Base-by-base conservation (phyloP, 371 early-diverging fungal genomes). In the Syncephalis plumigaleata region DNA sequence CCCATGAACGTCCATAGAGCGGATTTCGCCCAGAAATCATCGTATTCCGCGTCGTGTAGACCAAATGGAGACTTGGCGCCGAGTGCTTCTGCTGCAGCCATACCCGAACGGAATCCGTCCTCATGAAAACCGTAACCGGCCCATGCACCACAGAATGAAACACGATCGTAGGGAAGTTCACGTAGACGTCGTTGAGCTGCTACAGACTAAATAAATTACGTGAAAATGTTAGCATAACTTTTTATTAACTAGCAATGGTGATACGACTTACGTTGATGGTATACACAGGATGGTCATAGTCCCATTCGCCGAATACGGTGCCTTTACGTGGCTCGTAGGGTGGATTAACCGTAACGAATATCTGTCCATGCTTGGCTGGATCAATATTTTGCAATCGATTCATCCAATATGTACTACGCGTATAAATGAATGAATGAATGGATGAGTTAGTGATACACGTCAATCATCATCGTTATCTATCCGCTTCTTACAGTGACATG, bases 61-160 rank as follows among this genome's bases (percentile, higher is more conserved):
- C 58, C 55, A 54, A 76, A 73, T 2, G 77, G 74, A 20, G 63
- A 60, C n/a, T 40, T 27, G 31, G 72, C 76, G 22, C 76, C 76
- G 9, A 77, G 56, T 16, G 60, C 58, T 1, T 36, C 20, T 5
- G 74, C 75, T 16, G 68, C 66, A 9, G 60, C 54, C 16, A 74
- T 54, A 4, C 76, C 75, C 2, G 71, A 66, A 3, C 69, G 68
- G 26, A 61, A 52, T 0, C 75, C 78, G 53, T 77, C 77, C 53
- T 76, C 76, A 46, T 78, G 78, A 58, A 78, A 78, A 4, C 76
- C 76, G 48, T 75, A 74, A 40, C 67, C 64, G 2, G 69, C 63
- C 78, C 78, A 78, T 9, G 78, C 78, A 21, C 78, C 78, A 18
- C 58, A 55, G 51, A 65, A 64, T 11, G 40, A 36, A n/a, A 53